Percentiles rank a stretch among this genome's conserved stretches.
phyloP scores from a whole-genome alignment of 176 grass and related monocot species.

The Echinochloa phyllopogon region DNA sequence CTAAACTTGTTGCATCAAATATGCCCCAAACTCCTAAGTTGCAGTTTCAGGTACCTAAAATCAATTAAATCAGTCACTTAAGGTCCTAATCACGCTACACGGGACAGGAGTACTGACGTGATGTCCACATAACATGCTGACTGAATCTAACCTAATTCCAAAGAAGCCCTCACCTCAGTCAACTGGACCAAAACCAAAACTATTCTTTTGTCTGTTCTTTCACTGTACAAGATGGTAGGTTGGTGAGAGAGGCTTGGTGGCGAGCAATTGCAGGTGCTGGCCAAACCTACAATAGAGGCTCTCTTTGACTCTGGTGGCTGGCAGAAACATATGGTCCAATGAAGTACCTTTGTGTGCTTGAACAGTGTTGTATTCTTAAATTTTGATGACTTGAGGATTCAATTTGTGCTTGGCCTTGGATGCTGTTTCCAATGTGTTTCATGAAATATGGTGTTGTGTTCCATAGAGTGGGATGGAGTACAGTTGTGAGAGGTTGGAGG shows the following conservation, averaged over 20 bases:
- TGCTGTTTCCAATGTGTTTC: neutral
- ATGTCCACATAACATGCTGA: neutral
- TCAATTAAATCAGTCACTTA: neutral
- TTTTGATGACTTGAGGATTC: neutral
- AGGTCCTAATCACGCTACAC: neutral
- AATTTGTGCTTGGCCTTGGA: neutral
- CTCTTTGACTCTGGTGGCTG: neutral
- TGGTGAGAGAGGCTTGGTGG: neutral
- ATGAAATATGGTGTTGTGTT: slow-evolving; percentile 21
- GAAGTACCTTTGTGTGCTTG: neutral
- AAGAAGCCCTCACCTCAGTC: neutral
- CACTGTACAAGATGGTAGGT: neutral
- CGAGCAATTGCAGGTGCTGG: neutral
- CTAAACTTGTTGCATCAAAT: neutral
- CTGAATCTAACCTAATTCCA: neutral
- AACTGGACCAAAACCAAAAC: neutral
- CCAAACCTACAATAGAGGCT: neutral
- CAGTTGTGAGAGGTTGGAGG: neutral
- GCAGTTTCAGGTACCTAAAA: neutral
- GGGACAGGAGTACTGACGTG: neutral
- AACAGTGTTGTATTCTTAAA: neutral
- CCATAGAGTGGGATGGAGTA: neutral
- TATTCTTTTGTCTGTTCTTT: neutral
- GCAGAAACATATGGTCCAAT: neutral
- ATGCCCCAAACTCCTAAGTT: neutral